These are phyloP conservation scores for Penicillium herquei DNA, from an alignment of 495 filamentous ascomycete genomes.

Conservation along the genomic window DNA sequence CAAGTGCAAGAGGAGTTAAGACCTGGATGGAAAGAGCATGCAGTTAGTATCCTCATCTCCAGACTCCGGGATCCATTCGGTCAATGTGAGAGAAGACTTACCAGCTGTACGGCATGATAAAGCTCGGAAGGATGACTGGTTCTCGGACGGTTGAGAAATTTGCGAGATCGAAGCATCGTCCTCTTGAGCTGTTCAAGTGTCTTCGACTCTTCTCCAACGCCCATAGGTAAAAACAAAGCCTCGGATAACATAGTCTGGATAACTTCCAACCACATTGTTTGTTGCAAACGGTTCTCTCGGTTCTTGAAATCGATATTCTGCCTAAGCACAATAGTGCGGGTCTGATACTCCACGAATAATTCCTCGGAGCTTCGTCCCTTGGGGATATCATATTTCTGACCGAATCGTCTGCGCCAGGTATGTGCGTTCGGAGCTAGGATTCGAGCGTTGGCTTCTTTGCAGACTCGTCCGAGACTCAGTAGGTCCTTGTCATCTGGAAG, in stretches of 20 bases:
- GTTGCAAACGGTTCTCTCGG: slow-evolving; percentile 10
- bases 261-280: slow-evolving; percentile 30
- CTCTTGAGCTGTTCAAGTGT: slow-evolving; percentile 22
- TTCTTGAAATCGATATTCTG: slow-evolving; percentile 19
- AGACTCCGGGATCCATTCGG: neutral
- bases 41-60: neutral
- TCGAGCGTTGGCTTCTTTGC: slow-evolving; percentile 16
- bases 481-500: slow-evolving; percentile 35
- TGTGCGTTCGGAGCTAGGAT: slow-evolving; percentile 21
- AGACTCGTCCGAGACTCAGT: slow-evolving; percentile 26
- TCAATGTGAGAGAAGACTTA: slow-evolving; percentile 5
- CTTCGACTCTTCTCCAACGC: slow-evolving; percentile 16
- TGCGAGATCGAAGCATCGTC: slow-evolving; percentile 6
- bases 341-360: slow-evolving; percentile 33
- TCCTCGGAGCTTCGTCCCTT: slow-evolving; percentile 15
- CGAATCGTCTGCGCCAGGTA: slow-evolving; percentile 37
- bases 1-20: slow-evolving; percentile 30
- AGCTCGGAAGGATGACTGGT: slow-evolving; percentile 14
- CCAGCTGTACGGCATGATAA: slow-evolving; percentile 34
- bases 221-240: slow-evolving; percentile 5
- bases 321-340: slow-evolving; percentile 27
- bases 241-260: slow-evolving; percentile 30
- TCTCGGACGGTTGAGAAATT: slow-evolving; percentile 27
- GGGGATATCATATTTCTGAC: slow-evolving; percentile 34
- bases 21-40: slow-evolving; percentile 14